A percentile compares a stretch with the other conserved stretches of the same genome.
phyloP scores from a whole-genome alignment of 148 eudicot genomes.

The Rhododendron mucronatum region DNA sequence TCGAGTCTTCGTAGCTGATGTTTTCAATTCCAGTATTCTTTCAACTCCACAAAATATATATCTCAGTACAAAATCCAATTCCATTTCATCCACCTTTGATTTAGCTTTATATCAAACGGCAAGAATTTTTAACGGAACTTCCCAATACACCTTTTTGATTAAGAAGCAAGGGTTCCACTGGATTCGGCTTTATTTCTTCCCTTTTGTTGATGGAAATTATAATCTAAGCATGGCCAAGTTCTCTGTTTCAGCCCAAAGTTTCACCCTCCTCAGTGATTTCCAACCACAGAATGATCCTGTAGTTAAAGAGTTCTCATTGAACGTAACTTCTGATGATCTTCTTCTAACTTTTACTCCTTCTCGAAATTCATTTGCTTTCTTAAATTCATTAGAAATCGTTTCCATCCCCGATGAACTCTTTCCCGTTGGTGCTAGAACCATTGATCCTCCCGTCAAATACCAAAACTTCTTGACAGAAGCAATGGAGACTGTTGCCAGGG shows the following conservation, averaged over 20 bases:
- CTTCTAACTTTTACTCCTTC: conserved; percentile 42
- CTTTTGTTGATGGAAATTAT: conserved; percentile 29
- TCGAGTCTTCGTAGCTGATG: conserved; percentile 40
- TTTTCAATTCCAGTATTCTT: conserved; percentile 27
- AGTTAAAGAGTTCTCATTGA: conserved; percentile 48
- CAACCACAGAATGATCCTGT: conserved; percentile 28
- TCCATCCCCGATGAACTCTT: conserved; percentile 56
- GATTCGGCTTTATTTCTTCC: conserved; percentile 56
- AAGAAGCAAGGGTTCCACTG: conserved; percentile 45
- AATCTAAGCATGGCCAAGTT: conserved; percentile 44
- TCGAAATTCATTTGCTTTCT: conserved; percentile 42
- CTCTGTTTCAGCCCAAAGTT: conserved; percentile 41
- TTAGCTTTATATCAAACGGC: conserved; percentile 42
- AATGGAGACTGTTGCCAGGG: conserved; percentile 45
- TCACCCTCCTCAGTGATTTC: conserved; percentile 48
- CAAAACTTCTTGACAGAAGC: conserved; percentile 27
- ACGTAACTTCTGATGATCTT: conserved; percentile 38
- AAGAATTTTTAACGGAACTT: conserved; percentile 32
- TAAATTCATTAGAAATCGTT: conserved; percentile 57
- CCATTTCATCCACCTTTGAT: conserved; percentile 20
- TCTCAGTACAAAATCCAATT: conserved; percentile 25
- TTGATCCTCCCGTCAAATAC: conserved; percentile 23
- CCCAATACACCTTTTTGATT: conserved; percentile 42
- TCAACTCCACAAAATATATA: conserved; percentile 32
- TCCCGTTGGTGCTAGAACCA: conserved; percentile 28